Evolutionary conservation across 345 rosid genomes (phyloP), one percentile per base, ranked within the genome.

Genomic region (Aquilaria yunnanensis): DNA sequence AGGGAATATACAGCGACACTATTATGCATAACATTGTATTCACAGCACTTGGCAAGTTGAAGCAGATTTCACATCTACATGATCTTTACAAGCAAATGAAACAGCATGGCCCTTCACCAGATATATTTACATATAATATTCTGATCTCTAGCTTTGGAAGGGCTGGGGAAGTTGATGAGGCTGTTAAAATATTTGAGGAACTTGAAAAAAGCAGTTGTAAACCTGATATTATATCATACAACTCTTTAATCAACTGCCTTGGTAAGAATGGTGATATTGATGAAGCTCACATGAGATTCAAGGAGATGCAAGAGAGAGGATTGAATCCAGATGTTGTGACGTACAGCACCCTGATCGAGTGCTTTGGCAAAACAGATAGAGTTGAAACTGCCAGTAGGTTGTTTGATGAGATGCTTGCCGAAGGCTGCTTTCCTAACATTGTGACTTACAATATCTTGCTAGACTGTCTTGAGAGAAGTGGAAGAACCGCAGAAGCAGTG

Each of bases 211-310:
- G 94, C 23, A 75, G 81, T 51, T 90, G 76, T 59, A 75, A 72
- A 63, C 92, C 98, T 1, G 94, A 93, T 75, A 76, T 79, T 64
- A 67, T 90, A 65, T 93, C 98, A 0, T 90, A 93, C 67, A 93
- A 93, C 70, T 81, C 98, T 54, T 64, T 90, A 81, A 90, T 90
- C 53, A 93, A 93, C 59, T 90, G 89, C 70, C 84, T 93, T 47
- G 98, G 98, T 16, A 93, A 93, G 76, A 90, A 86, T 33, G 97
- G 98, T 67, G 82, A 86, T 74, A 79, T 93, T 23, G 97, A 90
- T 75, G 98, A 82, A 86, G 98, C 97, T 51, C 98, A 93, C 77
- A 83, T 93, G 66, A 83, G 80, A 71, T 90, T 90, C 64, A 78
- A 78, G 77, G 97, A 93, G 85, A 93, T 93, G 97, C 88, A 79